These are phyloP conservation scores for Inga laurina DNA, from an alignment of 306 rosid species.

Conservation along the genomic window DNA sequence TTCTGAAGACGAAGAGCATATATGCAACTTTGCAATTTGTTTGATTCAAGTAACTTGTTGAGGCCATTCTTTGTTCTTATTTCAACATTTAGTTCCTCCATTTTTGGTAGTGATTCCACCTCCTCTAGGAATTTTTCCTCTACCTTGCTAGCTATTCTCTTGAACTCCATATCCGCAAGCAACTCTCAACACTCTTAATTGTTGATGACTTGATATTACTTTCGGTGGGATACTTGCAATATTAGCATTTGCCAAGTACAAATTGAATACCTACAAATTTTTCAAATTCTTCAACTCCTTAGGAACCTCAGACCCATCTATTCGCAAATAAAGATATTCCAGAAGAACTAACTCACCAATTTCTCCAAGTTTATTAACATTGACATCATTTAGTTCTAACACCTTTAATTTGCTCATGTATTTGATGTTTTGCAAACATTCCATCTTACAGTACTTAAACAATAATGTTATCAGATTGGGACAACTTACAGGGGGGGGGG, in stretches of 20 bases:
- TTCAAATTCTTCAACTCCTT: background rate
- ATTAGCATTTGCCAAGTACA: rapidly evolving
- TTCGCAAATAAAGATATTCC: background rate
- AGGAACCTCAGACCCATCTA: background rate
- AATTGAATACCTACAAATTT: background rate
- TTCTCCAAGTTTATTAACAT: background rate
- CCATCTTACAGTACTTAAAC: background rate
- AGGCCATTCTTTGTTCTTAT: background rate
- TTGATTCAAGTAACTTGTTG: background rate
- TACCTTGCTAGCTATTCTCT: no score
- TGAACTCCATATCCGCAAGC: no score
- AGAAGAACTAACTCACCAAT: background rate
- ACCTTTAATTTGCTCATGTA: no score
- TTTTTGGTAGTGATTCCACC: no score
- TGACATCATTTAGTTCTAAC: background rate
- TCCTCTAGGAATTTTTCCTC: no score
- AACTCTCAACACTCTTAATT: no score
- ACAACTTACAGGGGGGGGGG: background rate
- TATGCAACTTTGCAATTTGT: background rate
- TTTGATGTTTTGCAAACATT: background rate
- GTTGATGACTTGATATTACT: no score
- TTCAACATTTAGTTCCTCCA: background rate
- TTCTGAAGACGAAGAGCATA: background rate
- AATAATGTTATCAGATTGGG: background rate
- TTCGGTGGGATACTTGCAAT: background rate